Conservation (phyloP, 208 protist species). For the Crithidia fasciculata region DNA sequence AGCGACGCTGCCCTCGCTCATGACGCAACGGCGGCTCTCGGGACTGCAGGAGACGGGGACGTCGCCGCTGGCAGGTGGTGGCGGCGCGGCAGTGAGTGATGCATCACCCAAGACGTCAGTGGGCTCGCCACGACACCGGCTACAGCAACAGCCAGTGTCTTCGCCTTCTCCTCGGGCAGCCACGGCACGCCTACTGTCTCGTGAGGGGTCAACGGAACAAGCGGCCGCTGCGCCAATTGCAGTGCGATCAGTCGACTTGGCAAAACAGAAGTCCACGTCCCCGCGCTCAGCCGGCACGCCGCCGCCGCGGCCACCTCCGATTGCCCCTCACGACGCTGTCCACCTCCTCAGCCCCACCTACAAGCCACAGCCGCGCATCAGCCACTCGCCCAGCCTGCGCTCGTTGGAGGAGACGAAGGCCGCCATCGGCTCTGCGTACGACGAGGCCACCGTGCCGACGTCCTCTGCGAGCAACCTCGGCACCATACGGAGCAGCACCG, state of each 20-base stretch:
- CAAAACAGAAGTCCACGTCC: background rate
- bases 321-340: background rate
- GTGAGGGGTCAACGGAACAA: no score
- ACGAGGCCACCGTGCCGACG: background rate
- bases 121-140: background rate
- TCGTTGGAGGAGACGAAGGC: slow-evolving; percentile 7
- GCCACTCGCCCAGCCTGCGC: slow-evolving; percentile 6
- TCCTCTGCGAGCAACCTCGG: slow-evolving; percentile 11
- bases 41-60: background rate
- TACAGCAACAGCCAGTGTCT: background rate
- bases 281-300: background rate
- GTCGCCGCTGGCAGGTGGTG: background rate
- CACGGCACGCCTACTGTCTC: no score
- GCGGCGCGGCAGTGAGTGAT: background rate
- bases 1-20: background rate
- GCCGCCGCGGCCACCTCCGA: slow-evolving; percentile 7
- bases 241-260: background rate
- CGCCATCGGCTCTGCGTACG: background rate
- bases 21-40: background rate
- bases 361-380: background rate
- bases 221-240: no score
- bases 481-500: slow-evolving; percentile 13
- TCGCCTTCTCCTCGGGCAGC: no score
- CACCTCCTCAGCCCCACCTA: slow-evolving; percentile 1
- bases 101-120: no score